phyloP scores from a whole-genome alignment of 108 stramenopile genomes.

The Cyclotella cryptica region DNA sequence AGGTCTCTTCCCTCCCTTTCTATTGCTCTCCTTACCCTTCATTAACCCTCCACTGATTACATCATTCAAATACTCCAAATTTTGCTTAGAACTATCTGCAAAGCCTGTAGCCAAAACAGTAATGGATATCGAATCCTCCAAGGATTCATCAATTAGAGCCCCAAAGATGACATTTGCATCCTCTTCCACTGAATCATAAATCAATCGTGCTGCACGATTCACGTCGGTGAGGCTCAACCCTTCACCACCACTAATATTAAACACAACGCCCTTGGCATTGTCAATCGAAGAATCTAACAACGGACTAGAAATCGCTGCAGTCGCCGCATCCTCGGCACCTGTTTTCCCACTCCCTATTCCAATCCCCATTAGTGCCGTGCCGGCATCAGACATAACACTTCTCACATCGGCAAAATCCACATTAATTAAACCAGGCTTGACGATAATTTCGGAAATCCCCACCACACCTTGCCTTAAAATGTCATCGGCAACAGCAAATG shows the following conservation, averaged over 20 bases:
- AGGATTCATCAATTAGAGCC: slow-evolving; percentile 64
- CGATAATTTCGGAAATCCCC: slow-evolving; percentile 92
- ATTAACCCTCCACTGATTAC: slow-evolving; percentile 38
- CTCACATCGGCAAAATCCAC: slow-evolving; percentile 95
- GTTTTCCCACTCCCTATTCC: slow-evolving; percentile 83
- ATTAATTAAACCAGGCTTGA: slow-evolving; percentile 90
- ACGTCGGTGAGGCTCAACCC: slow-evolving; percentile 87
- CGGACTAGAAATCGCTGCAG: slow-evolving; percentile 86
- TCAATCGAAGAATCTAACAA: slow-evolving; percentile 85
- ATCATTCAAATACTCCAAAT: slow-evolving; percentile 50
- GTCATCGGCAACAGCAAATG: slow-evolving; percentile 91
- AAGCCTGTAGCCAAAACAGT: slow-evolving; percentile 68
- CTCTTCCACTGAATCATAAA: slow-evolving; percentile 88
- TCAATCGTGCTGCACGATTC: slow-evolving; percentile 83
- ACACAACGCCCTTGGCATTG: slow-evolving; percentile 88
- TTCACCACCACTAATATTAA: slow-evolving; percentile 87
- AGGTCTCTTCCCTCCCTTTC: not conserved
- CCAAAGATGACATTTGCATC: slow-evolving; percentile 95
- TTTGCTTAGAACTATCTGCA: slow-evolving; percentile 37
- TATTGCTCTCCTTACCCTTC: slow-evolving; percentile 1
- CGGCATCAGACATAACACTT: slow-evolving; percentile 89
- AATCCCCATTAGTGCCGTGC: slow-evolving; percentile 92
- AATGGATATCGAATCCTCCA: slow-evolving; percentile 58
- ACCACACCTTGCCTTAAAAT: slow-evolving; percentile 91
- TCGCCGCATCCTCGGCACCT: slow-evolving; percentile 86